These are phyloP conservation scores for Zymoseptoria brevis DNA, from an alignment of 2,329 filamentous ascomycete genomes.

Conservation along the genomic window DNA sequence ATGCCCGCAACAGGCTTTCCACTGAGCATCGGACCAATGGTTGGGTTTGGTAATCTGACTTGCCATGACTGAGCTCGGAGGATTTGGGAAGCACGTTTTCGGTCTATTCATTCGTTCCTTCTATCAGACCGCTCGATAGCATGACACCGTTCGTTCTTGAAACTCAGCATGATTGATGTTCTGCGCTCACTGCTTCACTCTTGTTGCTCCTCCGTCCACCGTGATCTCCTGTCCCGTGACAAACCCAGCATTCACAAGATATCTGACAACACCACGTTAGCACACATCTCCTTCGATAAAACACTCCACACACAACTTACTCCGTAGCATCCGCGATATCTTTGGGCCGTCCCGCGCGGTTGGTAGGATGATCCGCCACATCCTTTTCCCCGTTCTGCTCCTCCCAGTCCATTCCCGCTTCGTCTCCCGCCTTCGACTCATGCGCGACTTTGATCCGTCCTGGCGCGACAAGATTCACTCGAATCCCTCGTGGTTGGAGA, in stretches of 20 bases:
- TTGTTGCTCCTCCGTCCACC: conserved; percentile 36
- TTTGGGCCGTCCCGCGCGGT: conserved; percentile 42
- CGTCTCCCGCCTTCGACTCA: conserved; percentile 35
- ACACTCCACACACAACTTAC: conserved; percentile 8
- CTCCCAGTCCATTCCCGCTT: conserved; percentile 35
- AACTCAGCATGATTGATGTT: too few species aligned
- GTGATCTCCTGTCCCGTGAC: conserved; percentile 40
- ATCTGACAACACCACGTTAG: background rate
- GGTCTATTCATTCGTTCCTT: too few species aligned
- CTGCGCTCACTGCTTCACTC: conserved; percentile 24
- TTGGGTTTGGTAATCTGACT: too few species aligned
- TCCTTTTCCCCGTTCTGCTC: conserved; percentile 36
- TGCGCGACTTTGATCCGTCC: conserved; percentile 44
- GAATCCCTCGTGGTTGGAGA: conserved; percentile 33
- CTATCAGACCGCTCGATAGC: too few species aligned
- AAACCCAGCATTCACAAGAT: conserved; percentile 33
- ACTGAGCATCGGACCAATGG: too few species aligned
- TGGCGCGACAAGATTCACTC: conserved; percentile 43
- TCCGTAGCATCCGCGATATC: conserved; percentile 37
- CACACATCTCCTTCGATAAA: background rate
- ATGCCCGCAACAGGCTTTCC: too few species aligned
- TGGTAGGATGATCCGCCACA: conserved; percentile 40
- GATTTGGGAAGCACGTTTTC: too few species aligned
- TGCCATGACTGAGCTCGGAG: too few species aligned
- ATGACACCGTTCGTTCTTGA: too few species aligned